These are phyloP conservation scores for Massariosphaeria phaeospora DNA, from an alignment of 495 filamentous ascomycete species.

Conservation along the genomic window DNA sequence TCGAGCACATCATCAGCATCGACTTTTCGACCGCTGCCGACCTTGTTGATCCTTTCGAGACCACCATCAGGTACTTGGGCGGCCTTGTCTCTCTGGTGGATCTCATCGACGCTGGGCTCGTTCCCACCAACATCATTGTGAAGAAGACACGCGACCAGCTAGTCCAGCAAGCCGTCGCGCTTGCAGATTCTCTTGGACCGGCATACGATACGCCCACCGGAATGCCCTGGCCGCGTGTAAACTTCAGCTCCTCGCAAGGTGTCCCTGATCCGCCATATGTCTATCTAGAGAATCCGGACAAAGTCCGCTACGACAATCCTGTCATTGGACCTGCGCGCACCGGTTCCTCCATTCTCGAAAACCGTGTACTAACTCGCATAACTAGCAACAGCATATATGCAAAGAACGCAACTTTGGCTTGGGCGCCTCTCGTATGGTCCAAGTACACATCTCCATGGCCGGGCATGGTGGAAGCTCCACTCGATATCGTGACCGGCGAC, in stretches of 20 bases:
- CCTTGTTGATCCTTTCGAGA: constrained; percentile 38
- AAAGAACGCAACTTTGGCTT: constrained; percentile 32
- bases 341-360: constrained; percentile 36
- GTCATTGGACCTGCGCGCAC: constrained; percentile 32
- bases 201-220: constrained; percentile 37
- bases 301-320: constrained; percentile 23
- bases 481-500: constrained; percentile 33
- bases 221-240: constrained; percentile 36
- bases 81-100: constrained; percentile 36
- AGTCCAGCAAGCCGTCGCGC: constrained; percentile 33
- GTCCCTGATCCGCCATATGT: constrained; percentile 21
- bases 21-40: constrained; percentile 32
- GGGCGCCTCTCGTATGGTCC: constrained; percentile 38
- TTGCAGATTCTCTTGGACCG: constrained; percentile 34
- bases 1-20: constrained; percentile 34
- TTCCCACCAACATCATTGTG: constrained; percentile 25
- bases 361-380: constrained; percentile 32
- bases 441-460: constrained; percentile 22
- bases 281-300: constrained; percentile 19
- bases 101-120: constrained; percentile 31
- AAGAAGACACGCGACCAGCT: constrained; percentile 24
- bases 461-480: constrained; percentile 32
- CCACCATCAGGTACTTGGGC: constrained; percentile 37
- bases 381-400: constrained; percentile 30
- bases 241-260: constrained; percentile 32